phyloP scores from a whole-genome alignment of 2,329 filamentous ascomycete species.

The Fusarium sp. region DNA sequence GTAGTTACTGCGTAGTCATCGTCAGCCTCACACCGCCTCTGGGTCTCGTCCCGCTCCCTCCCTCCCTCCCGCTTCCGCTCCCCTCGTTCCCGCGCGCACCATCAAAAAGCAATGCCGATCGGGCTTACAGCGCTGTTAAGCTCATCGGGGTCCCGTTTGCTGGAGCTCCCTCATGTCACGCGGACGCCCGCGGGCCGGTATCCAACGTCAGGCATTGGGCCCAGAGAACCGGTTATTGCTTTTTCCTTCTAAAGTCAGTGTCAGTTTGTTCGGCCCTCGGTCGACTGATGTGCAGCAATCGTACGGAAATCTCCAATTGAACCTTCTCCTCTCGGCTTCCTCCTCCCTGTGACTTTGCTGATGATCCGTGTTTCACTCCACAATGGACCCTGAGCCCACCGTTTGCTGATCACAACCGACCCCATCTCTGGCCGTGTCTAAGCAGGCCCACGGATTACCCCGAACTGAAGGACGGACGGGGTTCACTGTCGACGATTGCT shows the following conservation, averaged over 20 bases:
- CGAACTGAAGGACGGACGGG: constrained; percentile 11
- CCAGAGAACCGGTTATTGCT: constrained; percentile 17
- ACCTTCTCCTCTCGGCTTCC: not conserved
- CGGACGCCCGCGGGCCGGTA: constrained; percentile 11
- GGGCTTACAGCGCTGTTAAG: constrained; percentile 16
- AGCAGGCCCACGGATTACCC: constrained; percentile 18
- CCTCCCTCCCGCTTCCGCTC: constrained; percentile 39
- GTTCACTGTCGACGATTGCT: not conserved
- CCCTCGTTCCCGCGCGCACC: constrained; percentile 43
- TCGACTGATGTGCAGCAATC: constrained; percentile 23
- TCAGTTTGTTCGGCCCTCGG: constrained; percentile 15
- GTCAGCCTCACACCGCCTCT: constrained; percentile 46
- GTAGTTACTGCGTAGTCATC: constrained; percentile 10
- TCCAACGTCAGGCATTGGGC: constrained; percentile 14
- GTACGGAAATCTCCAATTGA: constrained; percentile 2
- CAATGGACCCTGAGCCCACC: constrained; percentile 31
- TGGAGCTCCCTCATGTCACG: constrained; percentile 20
- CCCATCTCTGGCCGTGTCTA: not conserved
- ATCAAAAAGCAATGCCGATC: constrained; percentile 30
- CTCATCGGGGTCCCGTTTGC: not conserved
- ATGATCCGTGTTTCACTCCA: constrained; percentile 15
- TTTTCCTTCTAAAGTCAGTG: constrained; percentile 2
- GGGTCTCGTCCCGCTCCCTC: constrained; percentile 43
- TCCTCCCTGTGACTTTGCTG: not conserved
- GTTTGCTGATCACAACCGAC: constrained; percentile 3